phyloP scores from a whole-genome alignment of 1,284 basidiomycete species.

The Ganoderma leucocontextum region DNA sequence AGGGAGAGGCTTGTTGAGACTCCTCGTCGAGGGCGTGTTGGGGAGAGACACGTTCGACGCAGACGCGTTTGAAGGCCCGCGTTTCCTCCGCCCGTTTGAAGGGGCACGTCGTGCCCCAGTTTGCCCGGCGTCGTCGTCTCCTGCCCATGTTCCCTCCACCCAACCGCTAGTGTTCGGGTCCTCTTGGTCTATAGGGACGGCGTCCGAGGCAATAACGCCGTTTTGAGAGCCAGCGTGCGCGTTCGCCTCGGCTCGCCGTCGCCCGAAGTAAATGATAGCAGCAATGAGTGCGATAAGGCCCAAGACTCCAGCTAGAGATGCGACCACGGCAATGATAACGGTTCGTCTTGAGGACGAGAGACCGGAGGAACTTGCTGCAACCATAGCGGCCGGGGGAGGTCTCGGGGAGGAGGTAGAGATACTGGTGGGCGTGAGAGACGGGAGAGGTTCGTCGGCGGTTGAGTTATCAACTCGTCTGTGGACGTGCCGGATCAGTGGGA shows the following conservation, averaged over 20 bases:
- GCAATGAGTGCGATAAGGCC: slow-evolving; percentile 17
- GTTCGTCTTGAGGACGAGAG: slow-evolving; percentile 24
- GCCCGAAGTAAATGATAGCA: slow-evolving; percentile 21
- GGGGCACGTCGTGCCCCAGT: slow-evolving; percentile 10
- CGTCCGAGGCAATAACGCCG: slow-evolving; percentile 20
- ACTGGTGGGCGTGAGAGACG: slow-evolving; percentile 9
- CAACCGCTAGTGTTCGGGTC: slow-evolving; percentile 34
- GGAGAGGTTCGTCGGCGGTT: not conserved
- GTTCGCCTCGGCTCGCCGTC: slow-evolving; percentile 21
- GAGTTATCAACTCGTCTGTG: slow-evolving; percentile 24
- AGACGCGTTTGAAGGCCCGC: slow-evolving; percentile 16
- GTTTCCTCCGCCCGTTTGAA: slow-evolving; percentile 24
- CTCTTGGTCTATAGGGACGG: slow-evolving; percentile 27
- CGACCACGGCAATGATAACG: slow-evolving; percentile 28
- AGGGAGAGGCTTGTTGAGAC: slow-evolving; percentile 15
- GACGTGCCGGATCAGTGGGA: not conserved
- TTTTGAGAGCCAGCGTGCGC: slow-evolving; percentile 10
- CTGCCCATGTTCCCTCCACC: slow-evolving; percentile 33
- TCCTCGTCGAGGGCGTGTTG: slow-evolving; percentile 1
- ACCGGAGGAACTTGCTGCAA: not conserved
- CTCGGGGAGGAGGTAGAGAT: slow-evolving; percentile 2
- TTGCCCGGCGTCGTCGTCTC: slow-evolving; percentile 15
- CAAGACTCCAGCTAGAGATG: slow-evolving; percentile 23
- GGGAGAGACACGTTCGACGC: not conserved
- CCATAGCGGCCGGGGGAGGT: slow-evolving; percentile 3